Conservation (phyloP, 148 eudicot species). For the Chenopodium berlandieri region DNA sequence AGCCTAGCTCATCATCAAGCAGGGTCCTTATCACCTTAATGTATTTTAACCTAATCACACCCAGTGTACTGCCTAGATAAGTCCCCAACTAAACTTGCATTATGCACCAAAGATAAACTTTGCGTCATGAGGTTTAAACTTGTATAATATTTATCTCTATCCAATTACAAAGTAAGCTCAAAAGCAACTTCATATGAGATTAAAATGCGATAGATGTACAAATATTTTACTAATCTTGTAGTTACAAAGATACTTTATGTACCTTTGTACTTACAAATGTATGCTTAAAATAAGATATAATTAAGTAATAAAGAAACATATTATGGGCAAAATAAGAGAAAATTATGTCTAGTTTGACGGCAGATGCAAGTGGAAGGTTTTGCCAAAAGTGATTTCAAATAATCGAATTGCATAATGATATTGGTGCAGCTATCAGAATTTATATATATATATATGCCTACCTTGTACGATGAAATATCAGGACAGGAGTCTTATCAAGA, state of each 20-base stretch:
- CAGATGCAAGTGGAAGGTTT: constrained; percentile 2
- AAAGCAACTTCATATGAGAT: not conserved
- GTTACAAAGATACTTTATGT: not conserved
- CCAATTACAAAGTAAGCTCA: not conserved
- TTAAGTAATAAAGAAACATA: not conserved
- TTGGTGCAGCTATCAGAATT: constrained; percentile 8
- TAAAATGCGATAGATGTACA: not conserved
- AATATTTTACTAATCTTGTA: not conserved
- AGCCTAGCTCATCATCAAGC: not conserved
- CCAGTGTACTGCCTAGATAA: not conserved
- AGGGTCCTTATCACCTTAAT: constrained; percentile 4
- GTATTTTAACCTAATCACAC: constrained; percentile 13
- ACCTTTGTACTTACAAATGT: constrained; percentile 4
- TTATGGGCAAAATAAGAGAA: not conserved
- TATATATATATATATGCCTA: not conserved
- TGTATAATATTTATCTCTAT: not conserved
- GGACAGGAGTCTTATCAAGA: constrained; percentile 18
- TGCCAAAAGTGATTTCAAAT: constrained; percentile 6
- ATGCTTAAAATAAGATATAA: too few species aligned
- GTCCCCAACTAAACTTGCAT: constrained; percentile 11
- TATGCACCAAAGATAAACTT: not conserved
- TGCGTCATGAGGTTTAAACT: not conserved
- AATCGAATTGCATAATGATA: constrained; percentile 13
- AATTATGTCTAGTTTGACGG: constrained; percentile 11
- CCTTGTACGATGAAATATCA: constrained; percentile 15